These are phyloP conservation scores for Pythium periplocum DNA, from an alignment of 352 stramenopile genomes.

Conservation along the genomic window DNA sequence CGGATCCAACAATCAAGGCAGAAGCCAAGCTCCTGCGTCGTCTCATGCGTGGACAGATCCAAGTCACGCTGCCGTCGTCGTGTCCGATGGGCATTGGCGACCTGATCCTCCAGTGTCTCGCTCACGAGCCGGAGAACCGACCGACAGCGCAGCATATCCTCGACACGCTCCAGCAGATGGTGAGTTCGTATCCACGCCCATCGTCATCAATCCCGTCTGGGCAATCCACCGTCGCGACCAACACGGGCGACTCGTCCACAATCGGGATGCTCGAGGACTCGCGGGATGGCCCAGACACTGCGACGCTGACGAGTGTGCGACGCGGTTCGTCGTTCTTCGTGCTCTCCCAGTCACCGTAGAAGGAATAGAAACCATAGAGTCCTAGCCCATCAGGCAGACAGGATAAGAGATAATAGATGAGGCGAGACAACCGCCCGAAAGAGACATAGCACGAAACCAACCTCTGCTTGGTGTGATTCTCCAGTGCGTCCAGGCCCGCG, in stretches of 20 bases:
- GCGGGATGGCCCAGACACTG: neutral
- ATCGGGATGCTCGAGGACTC: neutral
- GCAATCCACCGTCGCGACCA: neutral
- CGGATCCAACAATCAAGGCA: neutral
- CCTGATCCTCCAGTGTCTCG: constrained; percentile 12
- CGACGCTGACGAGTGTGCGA: neutral
- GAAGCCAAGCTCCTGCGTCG: constrained; percentile 4
- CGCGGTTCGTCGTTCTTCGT: neutral
- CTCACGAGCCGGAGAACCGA: constrained; percentile 2
- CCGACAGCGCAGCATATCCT: constrained; percentile 7
- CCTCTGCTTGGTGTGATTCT: too few relatives aligned
- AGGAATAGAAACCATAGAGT: too few relatives aligned
- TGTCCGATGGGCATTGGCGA: constrained; percentile 8
- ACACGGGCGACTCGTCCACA: neutral
- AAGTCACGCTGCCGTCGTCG: constrained; percentile 3
- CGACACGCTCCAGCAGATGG: constrained; percentile 6
- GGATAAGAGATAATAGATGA: too few relatives aligned
- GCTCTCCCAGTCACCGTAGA: neutral
- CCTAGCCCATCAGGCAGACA: too few relatives aligned
- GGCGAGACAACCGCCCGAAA: too few relatives aligned
- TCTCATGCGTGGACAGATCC: constrained; percentile 3
- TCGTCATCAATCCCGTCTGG: too few relatives aligned
- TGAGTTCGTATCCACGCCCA: neutral
- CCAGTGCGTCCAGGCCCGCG: too few relatives aligned
- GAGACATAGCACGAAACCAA: too few relatives aligned